A percentile compares a stretch with the other conserved stretches of the same genome.
These are phyloP conservation scores for Alternaria solani DNA, from an alignment of 2,329 filamentous ascomycete species.

Conservation along the genomic window DNA sequence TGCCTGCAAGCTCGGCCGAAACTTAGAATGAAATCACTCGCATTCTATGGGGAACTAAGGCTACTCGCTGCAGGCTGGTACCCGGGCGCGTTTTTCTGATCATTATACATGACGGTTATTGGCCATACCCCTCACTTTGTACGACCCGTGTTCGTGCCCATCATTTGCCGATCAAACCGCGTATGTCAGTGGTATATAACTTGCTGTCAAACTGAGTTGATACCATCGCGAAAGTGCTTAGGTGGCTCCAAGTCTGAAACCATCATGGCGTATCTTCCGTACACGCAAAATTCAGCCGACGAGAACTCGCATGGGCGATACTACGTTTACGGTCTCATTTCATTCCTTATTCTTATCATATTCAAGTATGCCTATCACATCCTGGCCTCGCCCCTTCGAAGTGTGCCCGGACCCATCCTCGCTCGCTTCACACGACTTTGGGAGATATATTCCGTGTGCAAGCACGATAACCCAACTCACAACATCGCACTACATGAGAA, in stretches of 20 bases:
- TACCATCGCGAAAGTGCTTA: background rate
- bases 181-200: background rate
- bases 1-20: background rate
- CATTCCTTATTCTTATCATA: background rate
- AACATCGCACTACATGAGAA: background rate
- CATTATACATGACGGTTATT: background rate
- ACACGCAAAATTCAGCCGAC: background rate
- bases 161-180: too few relatives aligned
- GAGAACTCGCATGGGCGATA: background rate
- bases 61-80: background rate
- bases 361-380: background rate
- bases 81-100: background rate
- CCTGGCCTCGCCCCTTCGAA: constrained; percentile 44
- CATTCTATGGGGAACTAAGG: background rate
- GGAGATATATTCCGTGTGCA: constrained; percentile 51
- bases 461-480: background rate
- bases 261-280: background rate
- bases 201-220: background rate
- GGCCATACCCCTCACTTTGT: background rate
- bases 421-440: constrained; percentile 57
- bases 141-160: background rate
- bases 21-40: background rate
- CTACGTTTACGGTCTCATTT: background rate
- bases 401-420: constrained; percentile 57
- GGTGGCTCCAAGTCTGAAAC: background rate